Conservation (phyloP, 345 rosid species). For the Syzygium aqueum region DNA sequence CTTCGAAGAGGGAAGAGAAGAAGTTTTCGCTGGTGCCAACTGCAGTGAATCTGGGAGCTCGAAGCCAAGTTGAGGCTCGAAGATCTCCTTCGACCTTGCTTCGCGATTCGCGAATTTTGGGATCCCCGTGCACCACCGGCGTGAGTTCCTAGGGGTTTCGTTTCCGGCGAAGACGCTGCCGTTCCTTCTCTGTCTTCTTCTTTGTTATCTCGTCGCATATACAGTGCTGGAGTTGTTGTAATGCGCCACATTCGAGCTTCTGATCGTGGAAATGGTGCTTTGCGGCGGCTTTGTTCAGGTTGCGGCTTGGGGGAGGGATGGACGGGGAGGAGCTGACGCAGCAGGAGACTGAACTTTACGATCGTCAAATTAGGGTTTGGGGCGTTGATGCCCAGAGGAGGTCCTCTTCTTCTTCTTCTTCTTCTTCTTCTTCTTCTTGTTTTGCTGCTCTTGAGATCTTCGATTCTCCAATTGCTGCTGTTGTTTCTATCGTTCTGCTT, state of each 20-base stretch:
- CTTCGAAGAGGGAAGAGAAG: background rate
- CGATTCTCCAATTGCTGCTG: background rate
- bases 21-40: background rate
- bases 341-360: constrained; percentile 93
- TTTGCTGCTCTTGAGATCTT: background rate
- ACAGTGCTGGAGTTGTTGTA: background rate
- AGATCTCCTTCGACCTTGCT: background rate
- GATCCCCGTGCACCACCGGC: background rate
- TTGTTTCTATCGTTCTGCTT: background rate
- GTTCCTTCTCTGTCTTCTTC: background rate
- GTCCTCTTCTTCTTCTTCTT: constrained; percentile 10
- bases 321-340: constrained; percentile 89
- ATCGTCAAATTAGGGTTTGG: constrained; percentile 99
- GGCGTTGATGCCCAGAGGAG: constrained; percentile 96
- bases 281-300: background rate
- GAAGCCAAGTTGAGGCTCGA: background rate
- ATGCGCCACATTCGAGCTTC: background rate
- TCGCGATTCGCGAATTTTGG: background rate
- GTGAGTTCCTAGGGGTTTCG: background rate
- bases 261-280: background rate
- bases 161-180: background rate
- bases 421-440: background rate
- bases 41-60: background rate
- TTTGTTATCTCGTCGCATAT: background rate
- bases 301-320: constrained; percentile 24